phyloP scores from a whole-genome alignment of 129 eudicot species.

The Sambucus nigra region DNA sequence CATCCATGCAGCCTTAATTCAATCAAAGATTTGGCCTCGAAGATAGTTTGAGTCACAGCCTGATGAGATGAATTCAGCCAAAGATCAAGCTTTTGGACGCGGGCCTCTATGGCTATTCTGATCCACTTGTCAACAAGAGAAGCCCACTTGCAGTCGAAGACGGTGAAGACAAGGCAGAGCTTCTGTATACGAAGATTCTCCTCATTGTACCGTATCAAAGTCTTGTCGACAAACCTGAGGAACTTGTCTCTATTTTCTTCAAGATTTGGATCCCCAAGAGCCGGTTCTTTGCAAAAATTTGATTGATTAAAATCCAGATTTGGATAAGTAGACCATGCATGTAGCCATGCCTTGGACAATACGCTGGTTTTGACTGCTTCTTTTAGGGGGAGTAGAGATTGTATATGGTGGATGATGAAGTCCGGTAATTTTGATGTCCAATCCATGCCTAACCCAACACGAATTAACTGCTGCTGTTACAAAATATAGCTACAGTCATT shows the following conservation, averaged over 20 bases:
- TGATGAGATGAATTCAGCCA: not conserved
- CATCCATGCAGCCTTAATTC: not conserved
- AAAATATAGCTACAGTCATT: too few relatives aligned
- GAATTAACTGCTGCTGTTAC: too few relatives aligned
- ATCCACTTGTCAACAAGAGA: not conserved
- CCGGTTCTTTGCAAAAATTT: not conserved
- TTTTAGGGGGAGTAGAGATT: slow-evolving; percentile 4
- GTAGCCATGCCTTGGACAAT: slow-evolving; percentile 1
- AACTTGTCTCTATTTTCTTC: not conserved
- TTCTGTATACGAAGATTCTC: not conserved
- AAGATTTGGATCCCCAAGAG: not conserved
- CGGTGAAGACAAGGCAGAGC: not conserved
- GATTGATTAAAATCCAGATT: slow-evolving; percentile 3
- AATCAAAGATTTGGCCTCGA: not conserved
- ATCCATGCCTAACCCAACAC: too few relatives aligned
- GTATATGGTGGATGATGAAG: slow-evolving; percentile 12
- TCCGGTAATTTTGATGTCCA: slow-evolving; percentile 1
- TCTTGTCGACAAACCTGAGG: not conserved
- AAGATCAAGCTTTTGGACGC: not conserved
- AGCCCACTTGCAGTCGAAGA: not conserved
- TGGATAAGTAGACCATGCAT: slow-evolving; percentile 6
- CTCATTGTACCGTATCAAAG: not conserved
- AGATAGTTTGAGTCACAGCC: not conserved
- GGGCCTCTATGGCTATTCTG: not conserved
- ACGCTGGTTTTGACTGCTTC: slow-evolving; percentile 3